A percentile compares a stretch with the other conserved stretches of the same genome.
phyloP scores from a whole-genome alignment of 495 filamentous ascomycete species.

The Penicillium paxilli region DNA sequence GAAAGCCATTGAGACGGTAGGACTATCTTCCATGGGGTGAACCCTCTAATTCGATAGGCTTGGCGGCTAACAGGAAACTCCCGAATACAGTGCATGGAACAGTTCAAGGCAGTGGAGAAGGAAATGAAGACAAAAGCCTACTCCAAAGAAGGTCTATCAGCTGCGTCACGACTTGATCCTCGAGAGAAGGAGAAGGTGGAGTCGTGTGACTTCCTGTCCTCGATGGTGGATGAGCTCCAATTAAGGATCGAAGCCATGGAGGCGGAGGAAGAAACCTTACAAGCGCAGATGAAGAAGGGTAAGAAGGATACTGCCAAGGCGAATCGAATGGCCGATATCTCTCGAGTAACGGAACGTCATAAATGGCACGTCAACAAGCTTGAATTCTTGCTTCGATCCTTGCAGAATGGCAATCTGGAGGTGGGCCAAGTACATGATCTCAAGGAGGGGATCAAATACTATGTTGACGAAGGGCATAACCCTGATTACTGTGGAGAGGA shows the following conservation, averaged over 20 bases:
- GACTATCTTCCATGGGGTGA: slow-evolving; percentile 3
- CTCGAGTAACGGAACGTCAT: slow-evolving; percentile 81
- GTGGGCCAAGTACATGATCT: slow-evolving; percentile 78
- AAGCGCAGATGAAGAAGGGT: slow-evolving; percentile 88
- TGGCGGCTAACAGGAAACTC: not conserved
- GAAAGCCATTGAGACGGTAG: slow-evolving; percentile 92
- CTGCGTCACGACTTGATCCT: slow-evolving; percentile 89
- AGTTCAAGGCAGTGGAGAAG: slow-evolving; percentile 99
- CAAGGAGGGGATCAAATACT: slow-evolving; percentile 91
- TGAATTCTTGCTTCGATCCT: slow-evolving; percentile 82
- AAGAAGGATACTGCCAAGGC: slow-evolving; percentile 82
- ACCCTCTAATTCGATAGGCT: not conserved
- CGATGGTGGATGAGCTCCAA: slow-evolving; percentile 90
- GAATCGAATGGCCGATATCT: slow-evolving; percentile 84
- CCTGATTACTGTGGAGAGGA: slow-evolving; percentile 84
- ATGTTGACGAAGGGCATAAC: slow-evolving; percentile 86
- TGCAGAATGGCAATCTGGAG: slow-evolving; percentile 92
- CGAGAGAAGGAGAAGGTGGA: slow-evolving; percentile 92
- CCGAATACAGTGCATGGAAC: slow-evolving; percentile 92
- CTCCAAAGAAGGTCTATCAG: slow-evolving; percentile 93
- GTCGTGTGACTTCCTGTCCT: slow-evolving; percentile 76
- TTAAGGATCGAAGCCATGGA: slow-evolving; percentile 89
- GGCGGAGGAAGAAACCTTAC: slow-evolving; percentile 83
- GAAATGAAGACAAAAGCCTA: slow-evolving; percentile 99
- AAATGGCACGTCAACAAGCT: slow-evolving; percentile 95